Evolutionary conservation across 225 moss, liverwort and hornwort genomes (phyloP), one percentile per base, ranked within the genome.

Genomic region (Straminergon stramineum): DNA sequence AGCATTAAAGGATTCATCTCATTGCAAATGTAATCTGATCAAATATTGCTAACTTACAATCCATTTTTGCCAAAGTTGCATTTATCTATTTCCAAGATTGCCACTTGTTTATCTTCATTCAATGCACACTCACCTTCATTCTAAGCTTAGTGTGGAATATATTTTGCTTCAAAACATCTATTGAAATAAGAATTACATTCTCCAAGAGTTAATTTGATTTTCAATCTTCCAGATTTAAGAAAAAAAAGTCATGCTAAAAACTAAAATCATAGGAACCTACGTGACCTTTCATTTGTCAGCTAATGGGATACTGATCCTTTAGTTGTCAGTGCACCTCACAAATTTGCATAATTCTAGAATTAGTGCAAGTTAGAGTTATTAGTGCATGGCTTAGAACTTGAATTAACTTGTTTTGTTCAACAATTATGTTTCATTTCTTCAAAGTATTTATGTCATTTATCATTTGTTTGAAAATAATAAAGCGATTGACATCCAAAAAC

Each of bases 361-460:
- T 15, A 35, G 5, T 53, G 5, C 22, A 53, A 76, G 2, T 13
- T 21, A 53, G 4, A 21, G 5, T 20, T 53, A 3, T 8, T 8
- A 13, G 1, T 13, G 3, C 1, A 0, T 14, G 3, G 14, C 5
- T 3, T 3, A 23, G 3, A 2, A 8, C 15, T 55, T 6, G 35
- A 37, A 78, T 56, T 6, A 24, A 5, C 1, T 78, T 15, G 3
- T 9, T 78, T 15, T 10, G 4, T 37, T 78, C 37, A 37, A 78
- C 9, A 35, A 78, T 22, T 35, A 7, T 23, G 35, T 55, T 37
- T 37, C 8, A 34, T 14, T 34, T 21, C 14, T 14, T 35, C 13
- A 52, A 77, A 14, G 8, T 22, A 77, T 34, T 75, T 12, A 10
- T 32, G 0, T 21, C 8, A 13, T 35, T 21, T 15, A 3, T 21